These are phyloP conservation scores for Rhizopus delemar DNA, from an alignment of 371 early-diverging fungal species.

Conservation along the genomic window DNA sequence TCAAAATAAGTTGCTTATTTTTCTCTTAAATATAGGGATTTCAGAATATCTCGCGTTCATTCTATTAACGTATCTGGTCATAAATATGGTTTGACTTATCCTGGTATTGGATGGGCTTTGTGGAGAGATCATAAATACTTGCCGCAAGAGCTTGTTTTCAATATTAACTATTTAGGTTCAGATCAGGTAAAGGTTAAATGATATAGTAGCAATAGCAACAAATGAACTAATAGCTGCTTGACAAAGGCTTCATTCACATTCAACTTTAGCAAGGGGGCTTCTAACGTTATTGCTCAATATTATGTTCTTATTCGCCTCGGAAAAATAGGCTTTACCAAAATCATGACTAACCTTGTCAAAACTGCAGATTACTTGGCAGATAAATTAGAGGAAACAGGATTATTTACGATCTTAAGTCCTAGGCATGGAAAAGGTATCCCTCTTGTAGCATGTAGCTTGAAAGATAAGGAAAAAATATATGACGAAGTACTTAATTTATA, in stretches of 20 bases:
- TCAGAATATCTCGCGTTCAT: constrained; percentile 61
- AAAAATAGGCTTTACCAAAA: constrained; percentile 55
- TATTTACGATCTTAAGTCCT: constrained; percentile 60
- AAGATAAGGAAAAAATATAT: constrained; percentile 19
- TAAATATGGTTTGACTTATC: constrained; percentile 76
- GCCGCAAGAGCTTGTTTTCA: constrained; percentile 68
- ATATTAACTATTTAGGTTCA: constrained; percentile 63
- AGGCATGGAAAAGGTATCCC: constrained; percentile 57
- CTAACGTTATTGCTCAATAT: constrained; percentile 68
- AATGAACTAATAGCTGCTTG: not conserved
- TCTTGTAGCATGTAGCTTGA: constrained; percentile 66
- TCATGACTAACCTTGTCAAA: constrained; percentile 52
- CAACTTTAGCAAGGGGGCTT: constrained; percentile 71
- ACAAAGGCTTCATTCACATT: constrained; percentile 64
- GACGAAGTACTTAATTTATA: constrained; percentile 31
- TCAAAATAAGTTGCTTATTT: no score
- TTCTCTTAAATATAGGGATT: constrained; percentile 22
- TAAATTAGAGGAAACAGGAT: constrained; percentile 55
- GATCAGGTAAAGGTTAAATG: constrained; percentile 39
- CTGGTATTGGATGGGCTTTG: constrained; percentile 72
- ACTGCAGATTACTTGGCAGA: constrained; percentile 56
- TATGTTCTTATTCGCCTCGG: constrained; percentile 72
- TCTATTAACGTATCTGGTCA: constrained; percentile 78
- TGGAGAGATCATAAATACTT: constrained; percentile 63
- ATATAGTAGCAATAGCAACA: not conserved